Percentiles rank a stretch among this genome's conserved stretches.
Evolutionary conservation across 768 basidiomycete species (phyloP).

Genomic region (Trametes cinnabarina): DNA sequence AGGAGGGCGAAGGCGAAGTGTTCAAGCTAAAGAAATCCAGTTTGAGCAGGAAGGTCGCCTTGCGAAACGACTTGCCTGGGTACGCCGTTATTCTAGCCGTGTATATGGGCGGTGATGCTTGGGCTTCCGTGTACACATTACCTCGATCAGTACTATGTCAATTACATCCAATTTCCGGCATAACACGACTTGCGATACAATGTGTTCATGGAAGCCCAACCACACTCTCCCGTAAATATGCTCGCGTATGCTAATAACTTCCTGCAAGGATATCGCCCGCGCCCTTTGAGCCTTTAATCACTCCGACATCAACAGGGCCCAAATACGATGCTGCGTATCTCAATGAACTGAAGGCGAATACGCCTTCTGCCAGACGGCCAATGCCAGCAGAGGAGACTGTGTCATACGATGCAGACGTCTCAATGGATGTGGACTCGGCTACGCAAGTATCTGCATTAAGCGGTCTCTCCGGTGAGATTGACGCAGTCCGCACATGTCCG

Average conservation of each 20-base stretch:
- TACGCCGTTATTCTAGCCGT: not conserved
- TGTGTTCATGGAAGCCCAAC: slow-evolving; percentile 15
- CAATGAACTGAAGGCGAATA: slow-evolving; percentile 76
- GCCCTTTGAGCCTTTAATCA: slow-evolving; percentile 54
- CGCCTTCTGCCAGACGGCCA: slow-evolving; percentile 52
- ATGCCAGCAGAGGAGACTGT: slow-evolving; percentile 32
- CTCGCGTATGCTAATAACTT: not conserved
- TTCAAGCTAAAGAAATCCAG: slow-evolving; percentile 83
- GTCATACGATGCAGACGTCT: slow-evolving; percentile 50
- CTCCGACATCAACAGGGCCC: slow-evolving; percentile 45
- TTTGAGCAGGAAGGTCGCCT: slow-evolving; percentile 62
- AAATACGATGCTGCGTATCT: slow-evolving; percentile 73
- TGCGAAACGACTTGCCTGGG: slow-evolving; percentile 42
- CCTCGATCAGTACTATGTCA: not conserved
- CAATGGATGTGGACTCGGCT: slow-evolving; percentile 40
- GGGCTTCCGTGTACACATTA: slow-evolving; percentile 16
- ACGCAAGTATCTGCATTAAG: slow-evolving; percentile 26
- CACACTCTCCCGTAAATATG: not conserved
- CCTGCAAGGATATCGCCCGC: slow-evolving; percentile 31
- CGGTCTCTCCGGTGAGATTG: slow-evolving; percentile 34
- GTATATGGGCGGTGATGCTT: not conserved
- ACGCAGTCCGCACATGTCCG: not conserved
- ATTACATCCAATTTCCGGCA: not conserved
- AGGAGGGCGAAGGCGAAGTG: slow-evolving; percentile 60
- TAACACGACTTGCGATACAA: slow-evolving; percentile 3